These are phyloP conservation scores for Chlorella sp. DNA, from an alignment of 139 green algal genomes.

Conservation along the genomic window DNA sequence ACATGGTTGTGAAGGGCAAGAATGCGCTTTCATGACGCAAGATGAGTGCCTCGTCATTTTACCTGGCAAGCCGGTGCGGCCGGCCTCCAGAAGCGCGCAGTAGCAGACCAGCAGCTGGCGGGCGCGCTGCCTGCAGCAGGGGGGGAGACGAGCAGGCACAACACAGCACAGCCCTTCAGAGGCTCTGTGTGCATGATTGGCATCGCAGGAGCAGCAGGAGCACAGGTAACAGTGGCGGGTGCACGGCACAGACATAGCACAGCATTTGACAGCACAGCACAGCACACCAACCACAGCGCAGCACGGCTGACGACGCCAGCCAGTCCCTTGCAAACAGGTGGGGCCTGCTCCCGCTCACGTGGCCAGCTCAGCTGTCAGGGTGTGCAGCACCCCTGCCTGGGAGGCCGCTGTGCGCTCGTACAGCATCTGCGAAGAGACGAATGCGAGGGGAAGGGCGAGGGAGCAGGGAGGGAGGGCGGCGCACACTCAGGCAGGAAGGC, in stretches of 20 bases:
- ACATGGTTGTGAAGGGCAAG: too few species aligned
- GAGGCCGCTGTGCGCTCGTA: neutral
- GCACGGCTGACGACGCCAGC: too few species aligned
- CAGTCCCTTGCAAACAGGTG: too few species aligned
- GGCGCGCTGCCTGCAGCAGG: neutral
- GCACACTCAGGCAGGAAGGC: neutral
- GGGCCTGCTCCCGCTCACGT: neutral
- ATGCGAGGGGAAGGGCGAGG: too few species aligned
- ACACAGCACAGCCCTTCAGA: too few species aligned
- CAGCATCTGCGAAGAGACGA: neutral
- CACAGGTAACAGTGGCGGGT: neutral
- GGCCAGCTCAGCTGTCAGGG: neutral
- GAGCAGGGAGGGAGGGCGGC: neutral
- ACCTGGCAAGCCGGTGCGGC: neutral
- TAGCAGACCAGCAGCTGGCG: conserved; percentile 29
- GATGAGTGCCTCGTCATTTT: neutral
- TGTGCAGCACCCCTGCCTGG: conserved; percentile 21
- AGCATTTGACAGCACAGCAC: neutral
- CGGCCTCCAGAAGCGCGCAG: conserved; percentile 4
- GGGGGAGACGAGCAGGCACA: neutral
- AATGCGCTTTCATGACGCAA: too few species aligned
- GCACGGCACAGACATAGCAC: too few species aligned
- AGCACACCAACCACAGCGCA: neutral
- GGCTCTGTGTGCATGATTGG: neutral
- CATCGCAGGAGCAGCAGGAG: neutral